Base-by-base conservation (phyloP, 805 yeast genomes). In the Starmerella etchellsii region DNA sequence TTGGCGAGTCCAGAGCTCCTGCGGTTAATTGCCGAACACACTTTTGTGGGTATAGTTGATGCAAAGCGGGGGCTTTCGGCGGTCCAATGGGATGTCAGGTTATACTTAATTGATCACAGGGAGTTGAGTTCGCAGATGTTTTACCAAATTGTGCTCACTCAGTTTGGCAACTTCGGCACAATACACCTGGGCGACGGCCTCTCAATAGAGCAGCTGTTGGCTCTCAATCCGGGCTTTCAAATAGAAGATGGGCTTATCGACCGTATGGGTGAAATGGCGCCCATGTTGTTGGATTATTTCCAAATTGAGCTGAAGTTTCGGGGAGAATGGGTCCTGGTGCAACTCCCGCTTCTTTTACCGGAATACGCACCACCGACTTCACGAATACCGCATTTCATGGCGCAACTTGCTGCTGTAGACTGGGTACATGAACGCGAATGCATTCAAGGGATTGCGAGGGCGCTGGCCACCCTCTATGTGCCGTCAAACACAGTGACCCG, bases 31-130 rank as follows among this genome's bases (percentile, higher is more conserved):
- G 69, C 78, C 8, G 73, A 80, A 40, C 71, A 79, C 37, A 73
- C 78, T 0, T 82, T 70, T 54, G 78, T 91, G 8, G 98, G 98
- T 0, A 61, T 88, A 3, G 87, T 82, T 2, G 97, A 88, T 55
- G 70, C 70, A 10, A 54, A 60, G 11, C 70, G 74, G 46, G 63
- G 96, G 33, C 63, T 88, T 18, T 77, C 81, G 13, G 80, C 94
- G n/a, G 66, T 88, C 33, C 98, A 91, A 56, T 71, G 76, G 54
- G 95, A 79, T 51, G 79, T 85, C 8, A 74, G 76, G 43, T 63
- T 91, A 13, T 79, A 71, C 55, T 60, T 91, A 20, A 74, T 88
- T 16, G 95, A 88, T 58, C 91, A 84, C 58, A 83, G 78, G 0
- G 68, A 81, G 0, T 56, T 82, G 1, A 65, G 78, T 23, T 60